Conservation (phyloP, 257 asterid species). For the Echites panduratus region DNA sequence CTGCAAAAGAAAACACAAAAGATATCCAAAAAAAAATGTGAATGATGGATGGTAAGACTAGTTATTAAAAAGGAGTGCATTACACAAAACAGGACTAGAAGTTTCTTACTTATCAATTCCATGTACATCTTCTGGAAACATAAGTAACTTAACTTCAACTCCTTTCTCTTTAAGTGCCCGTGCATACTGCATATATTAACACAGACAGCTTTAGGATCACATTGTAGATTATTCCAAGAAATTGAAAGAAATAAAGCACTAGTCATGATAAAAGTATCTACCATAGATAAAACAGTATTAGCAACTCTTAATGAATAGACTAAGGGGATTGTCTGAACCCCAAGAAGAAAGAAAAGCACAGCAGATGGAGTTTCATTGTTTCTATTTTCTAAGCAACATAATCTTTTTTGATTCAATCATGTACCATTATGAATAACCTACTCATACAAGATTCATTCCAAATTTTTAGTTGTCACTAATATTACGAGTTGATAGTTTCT, state of each 20-base stretch:
- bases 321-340: not conserved
- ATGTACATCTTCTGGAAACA: constrained; percentile 78
- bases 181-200: constrained; percentile 42
- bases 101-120: constrained; percentile 58
- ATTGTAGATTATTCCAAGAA: not conserved
- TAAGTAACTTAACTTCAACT: constrained; percentile 56
- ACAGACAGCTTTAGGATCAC: not conserved
- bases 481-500: not conserved
- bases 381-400: not conserved
- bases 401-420: not conserved
- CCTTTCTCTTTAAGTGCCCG: constrained; percentile 85
- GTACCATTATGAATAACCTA: not conserved
- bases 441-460: not conserved
- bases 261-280: not conserved
- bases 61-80: not conserved
- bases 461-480: not conserved
- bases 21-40: not conserved
- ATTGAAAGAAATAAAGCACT: not conserved
- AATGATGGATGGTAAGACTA: not conserved
- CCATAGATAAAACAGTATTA: too few relatives aligned
- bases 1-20: constrained; percentile 35
- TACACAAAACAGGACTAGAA: not conserved
- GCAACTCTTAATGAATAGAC: not conserved
- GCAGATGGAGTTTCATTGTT: not conserved
- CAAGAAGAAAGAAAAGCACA: not conserved